A percentile compares a stretch with the other conserved stretches of the same genome.
Evolutionary conservation across 2,329 filamentous ascomycete species (phyloP).

Genomic region (Arthrocladium fulminans): DNA sequence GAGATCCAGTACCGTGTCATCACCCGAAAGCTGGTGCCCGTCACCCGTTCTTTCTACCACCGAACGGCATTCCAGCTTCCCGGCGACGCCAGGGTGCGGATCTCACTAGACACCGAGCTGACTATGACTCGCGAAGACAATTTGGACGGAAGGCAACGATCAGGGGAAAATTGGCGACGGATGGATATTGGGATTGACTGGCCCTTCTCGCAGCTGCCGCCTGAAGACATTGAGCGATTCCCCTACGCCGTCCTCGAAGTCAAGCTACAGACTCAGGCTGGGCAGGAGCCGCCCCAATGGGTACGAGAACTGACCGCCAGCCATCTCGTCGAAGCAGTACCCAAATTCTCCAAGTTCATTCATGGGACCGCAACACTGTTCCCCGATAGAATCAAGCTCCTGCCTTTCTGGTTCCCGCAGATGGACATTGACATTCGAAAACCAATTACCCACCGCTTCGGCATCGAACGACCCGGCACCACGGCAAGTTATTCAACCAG

Average conservation of each 20-base stretch:
- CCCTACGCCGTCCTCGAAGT: conserved; percentile 95
- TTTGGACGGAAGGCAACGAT: conserved; percentile 64
- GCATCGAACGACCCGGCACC: conserved; percentile 70
- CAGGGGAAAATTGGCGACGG: conserved; percentile 86
- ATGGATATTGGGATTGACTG: conserved; percentile 97
- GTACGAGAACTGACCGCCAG: conserved; percentile 86
- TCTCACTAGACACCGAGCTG: conserved; percentile 91
- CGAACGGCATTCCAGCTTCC: conserved; percentile 95
- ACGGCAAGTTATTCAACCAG: conserved; percentile 69
- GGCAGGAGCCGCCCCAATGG: conserved; percentile 93
- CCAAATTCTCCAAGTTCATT: conserved; percentile 99
- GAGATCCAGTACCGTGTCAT: conserved; percentile 93
- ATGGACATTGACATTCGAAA: conserved; percentile 98
- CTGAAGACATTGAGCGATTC: conserved; percentile 80
- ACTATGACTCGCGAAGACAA: conserved; percentile 96
- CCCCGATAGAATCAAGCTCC: conserved; percentile 73
- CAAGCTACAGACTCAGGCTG: conserved; percentile 91
- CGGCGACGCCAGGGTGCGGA: conserved; percentile 88
- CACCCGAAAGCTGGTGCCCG: conserved; percentile 75
- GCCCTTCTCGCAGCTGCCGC: conserved; percentile 80
- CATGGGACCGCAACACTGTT: conserved; percentile 86
- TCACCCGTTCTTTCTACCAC: conserved; percentile 95
- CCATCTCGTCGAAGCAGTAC: conserved; percentile 95
- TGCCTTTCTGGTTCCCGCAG: conserved; percentile 97
- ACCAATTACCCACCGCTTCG: conserved; percentile 77